These are phyloP conservation scores for Cystobasidium tubakii DNA, from an alignment of 768 basidiomycete genomes.

Conservation along the genomic window DNA sequence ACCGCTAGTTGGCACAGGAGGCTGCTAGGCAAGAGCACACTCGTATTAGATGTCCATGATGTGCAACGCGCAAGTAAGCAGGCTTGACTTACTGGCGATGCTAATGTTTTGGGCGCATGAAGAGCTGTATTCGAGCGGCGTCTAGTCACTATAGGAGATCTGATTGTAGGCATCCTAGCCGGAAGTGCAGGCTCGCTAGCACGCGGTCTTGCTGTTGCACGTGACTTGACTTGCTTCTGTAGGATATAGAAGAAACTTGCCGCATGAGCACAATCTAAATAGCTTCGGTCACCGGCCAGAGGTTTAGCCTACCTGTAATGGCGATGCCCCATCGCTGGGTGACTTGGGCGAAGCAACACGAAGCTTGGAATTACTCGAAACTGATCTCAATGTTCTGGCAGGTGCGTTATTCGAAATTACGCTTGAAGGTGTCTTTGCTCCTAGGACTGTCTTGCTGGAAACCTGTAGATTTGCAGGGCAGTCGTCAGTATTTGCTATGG, in stretches of 20 bases:
- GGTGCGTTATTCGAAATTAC: neutral
- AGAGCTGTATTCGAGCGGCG: constrained; percentile 17
- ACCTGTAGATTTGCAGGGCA: neutral
- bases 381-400: neutral
- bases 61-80: neutral
- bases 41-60: neutral
- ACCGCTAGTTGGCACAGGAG: neutral
- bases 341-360: neutral
- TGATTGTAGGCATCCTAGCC: neutral
- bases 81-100: neutral
- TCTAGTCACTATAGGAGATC: constrained; percentile 9
- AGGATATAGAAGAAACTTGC: neutral
- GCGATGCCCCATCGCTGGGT: neutral
- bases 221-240: neutral
- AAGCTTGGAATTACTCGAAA: neutral
- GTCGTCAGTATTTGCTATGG: no score
- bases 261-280: no score
- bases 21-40: neutral
- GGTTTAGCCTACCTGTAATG: constrained; percentile 10
- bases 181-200: constrained; percentile 8
- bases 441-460: neutral
- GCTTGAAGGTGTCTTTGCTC: neutral
- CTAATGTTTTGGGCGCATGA: neutral
- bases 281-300: neutral
- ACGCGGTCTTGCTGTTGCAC: neutral